These are phyloP conservation scores for Pleurotus tuoliensis DNA, from an alignment of 768 basidiomycete species.

Conservation along the genomic window DNA sequence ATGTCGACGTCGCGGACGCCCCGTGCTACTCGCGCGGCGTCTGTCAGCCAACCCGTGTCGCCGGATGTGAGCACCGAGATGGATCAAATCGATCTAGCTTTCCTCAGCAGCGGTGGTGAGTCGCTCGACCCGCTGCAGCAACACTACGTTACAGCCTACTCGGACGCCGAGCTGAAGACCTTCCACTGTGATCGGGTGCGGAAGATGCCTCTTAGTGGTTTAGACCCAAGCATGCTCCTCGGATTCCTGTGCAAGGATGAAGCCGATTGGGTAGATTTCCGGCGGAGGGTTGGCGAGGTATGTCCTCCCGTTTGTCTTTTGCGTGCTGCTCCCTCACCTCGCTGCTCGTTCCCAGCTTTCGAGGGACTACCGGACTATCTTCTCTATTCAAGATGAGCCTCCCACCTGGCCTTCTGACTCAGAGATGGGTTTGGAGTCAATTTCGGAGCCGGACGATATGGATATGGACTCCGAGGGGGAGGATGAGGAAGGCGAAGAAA, in stretches of 20 bases:
- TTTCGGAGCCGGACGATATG: conserved; percentile 74
- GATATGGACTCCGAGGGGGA: conserved; percentile 38
- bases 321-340: conserved; percentile 3
- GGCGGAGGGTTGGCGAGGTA: conserved; percentile 68
- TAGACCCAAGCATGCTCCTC: conserved; percentile 97
- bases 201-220: conserved; percentile 87
- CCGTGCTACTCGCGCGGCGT: conserved; percentile 6
- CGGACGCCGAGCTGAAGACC: conserved; percentile 67
- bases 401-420: conserved; percentile 78
- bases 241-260: conserved; percentile 87
- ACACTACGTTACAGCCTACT: conserved; percentile 74
- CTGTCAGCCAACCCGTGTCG: conserved; percentile 7
- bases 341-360: conserved; percentile 38
- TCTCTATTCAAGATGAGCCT: conserved; percentile 84
- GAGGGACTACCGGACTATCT: conserved; percentile 51
- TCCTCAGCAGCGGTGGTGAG: conserved; percentile 21
- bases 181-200: conserved; percentile 97
- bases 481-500: conserved; percentile 34
- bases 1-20: conserved; percentile 5
- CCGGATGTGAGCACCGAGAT: conserved; percentile 16
- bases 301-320: conserved; percentile 21
- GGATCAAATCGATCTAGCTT: conserved; percentile 33
- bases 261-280: conserved; percentile 82
- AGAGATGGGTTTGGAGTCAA: conserved; percentile 78
- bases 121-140: conserved; percentile 46